Percentiles rank a stretch among this genome's conserved stretches.
phyloP scores from a whole-genome alignment of 2,329 filamentous ascomycete genomes.

The Epichloe elymi region DNA sequence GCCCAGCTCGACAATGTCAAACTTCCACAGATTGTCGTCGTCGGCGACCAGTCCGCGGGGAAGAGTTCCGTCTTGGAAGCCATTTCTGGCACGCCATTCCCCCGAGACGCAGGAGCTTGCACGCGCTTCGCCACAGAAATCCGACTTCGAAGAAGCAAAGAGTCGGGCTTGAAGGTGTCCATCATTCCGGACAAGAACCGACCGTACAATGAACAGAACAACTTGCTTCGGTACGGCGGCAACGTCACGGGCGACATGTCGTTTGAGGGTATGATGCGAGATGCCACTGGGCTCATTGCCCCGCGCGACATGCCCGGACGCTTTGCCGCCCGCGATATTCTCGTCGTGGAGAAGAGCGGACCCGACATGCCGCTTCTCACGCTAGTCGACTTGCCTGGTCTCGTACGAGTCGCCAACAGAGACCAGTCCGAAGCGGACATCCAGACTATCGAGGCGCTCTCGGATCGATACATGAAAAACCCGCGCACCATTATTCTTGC shows the following conservation, averaged over 20 bases:
- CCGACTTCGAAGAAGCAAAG: constrained; percentile 34
- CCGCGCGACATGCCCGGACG: constrained; percentile 35
- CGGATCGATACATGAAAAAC: constrained; percentile 42
- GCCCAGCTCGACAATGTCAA: constrained; percentile 38
- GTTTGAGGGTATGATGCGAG: constrained; percentile 37
- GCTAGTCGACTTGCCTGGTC: constrained; percentile 47
- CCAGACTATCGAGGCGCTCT: constrained; percentile 36
- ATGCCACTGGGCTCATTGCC: constrained; percentile 37
- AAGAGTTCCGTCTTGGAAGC: constrained; percentile 52
- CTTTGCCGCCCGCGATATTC: constrained; percentile 38
- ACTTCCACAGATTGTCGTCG: constrained; percentile 49
- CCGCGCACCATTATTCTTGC: constrained; percentile 41
- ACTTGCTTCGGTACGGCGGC: constrained; percentile 34
- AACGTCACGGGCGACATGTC: constrained; percentile 29
- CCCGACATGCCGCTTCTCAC: constrained; percentile 47
- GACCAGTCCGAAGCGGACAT: constrained; percentile 41
- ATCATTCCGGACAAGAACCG: constrained; percentile 41
- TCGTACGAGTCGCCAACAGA: constrained; percentile 40
- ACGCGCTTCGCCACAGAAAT: constrained; percentile 50
- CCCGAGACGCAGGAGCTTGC: constrained; percentile 45
- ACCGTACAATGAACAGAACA: constrained; percentile 31
- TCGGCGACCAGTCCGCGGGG: constrained; percentile 50
- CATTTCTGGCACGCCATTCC: constrained; percentile 49
- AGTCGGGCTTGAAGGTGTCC: constrained; percentile 33
- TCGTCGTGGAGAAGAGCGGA: constrained; percentile 45